These are phyloP conservation scores for Ustilago trichophora DNA, from an alignment of 1,284 basidiomycete species.

Conservation along the genomic window DNA sequence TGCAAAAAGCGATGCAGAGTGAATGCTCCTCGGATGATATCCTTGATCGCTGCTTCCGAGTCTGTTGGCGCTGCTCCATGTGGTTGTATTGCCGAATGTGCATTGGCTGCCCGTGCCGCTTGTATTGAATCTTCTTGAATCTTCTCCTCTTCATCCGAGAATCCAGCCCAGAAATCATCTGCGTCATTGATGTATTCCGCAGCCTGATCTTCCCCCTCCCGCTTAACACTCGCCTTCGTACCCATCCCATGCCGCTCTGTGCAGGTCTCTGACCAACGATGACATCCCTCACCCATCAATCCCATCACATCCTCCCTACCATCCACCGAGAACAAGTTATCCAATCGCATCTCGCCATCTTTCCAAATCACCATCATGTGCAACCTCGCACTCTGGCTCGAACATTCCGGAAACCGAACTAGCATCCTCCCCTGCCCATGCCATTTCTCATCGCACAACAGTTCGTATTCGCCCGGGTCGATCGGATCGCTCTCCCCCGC, in stretches of 20 bases:
- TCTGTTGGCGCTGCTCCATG: background rate
- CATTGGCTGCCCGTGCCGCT: background rate
- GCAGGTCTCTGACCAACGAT: conserved; percentile 2
- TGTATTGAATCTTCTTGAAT: background rate
- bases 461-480: background rate
- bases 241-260: no score
- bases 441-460: conserved; percentile 13
- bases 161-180: conserved; percentile 45
- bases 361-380: conserved; percentile 1
- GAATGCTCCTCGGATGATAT: conserved; percentile 27
- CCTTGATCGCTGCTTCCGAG: conserved; percentile 18
- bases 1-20: conserved; percentile 9
- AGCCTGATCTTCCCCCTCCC: background rate
- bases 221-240: background rate
- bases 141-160: conserved; percentile 17
- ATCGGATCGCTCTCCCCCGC: conserved; percentile 12
- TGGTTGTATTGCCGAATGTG: conserved; percentile 2
- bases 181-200: conserved; percentile 45
- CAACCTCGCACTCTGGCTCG: background rate
- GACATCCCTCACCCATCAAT: background rate
- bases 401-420: background rate
- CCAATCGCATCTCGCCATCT: conserved; percentile 5
- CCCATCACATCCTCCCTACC: no score
- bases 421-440: background rate
- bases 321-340: conserved; percentile 18